A percentile compares a stretch with the other conserved stretches of the same genome.
These are phyloP conservation scores for Sungouiella thailandica DNA, from an alignment of 805 yeast species.

Conservation along the genomic window DNA sequence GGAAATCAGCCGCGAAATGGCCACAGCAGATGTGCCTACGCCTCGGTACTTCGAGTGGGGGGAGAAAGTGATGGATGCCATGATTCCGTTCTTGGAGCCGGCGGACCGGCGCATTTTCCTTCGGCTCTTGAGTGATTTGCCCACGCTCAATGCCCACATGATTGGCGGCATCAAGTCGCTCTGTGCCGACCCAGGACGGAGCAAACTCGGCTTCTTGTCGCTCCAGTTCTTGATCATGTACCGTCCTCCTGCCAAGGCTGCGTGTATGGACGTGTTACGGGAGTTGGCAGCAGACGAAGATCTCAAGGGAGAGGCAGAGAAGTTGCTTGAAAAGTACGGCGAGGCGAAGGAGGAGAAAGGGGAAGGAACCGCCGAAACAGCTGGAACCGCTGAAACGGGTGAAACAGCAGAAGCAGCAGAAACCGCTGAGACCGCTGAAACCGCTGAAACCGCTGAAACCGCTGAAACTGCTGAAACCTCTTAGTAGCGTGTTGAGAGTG, in stretches of 20 bases:
- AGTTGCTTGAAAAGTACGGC: constrained; percentile 44
- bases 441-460: too few species aligned
- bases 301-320: constrained; percentile 42
- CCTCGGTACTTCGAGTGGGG: constrained; percentile 68
- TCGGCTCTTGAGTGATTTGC: constrained; percentile 81
- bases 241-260: constrained; percentile 74
- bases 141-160: constrained; percentile 60
- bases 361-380: too few species aligned
- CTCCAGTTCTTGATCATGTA: constrained; percentile 81
- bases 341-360: too few species aligned
- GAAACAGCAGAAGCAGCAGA: too few species aligned
- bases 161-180: constrained; percentile 65
- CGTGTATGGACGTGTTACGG: constrained; percentile 45
- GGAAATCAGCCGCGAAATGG: constrained; percentile 16
- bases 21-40: constrained; percentile 20
- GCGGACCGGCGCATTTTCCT: constrained; percentile 77
- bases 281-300: constrained; percentile 42
- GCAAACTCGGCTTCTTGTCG: constrained; percentile 75
- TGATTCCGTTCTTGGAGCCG: constrained; percentile 80
- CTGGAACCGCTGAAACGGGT: too few species aligned
- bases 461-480: too few species aligned
- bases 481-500: too few species aligned
- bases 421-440: too few species aligned
- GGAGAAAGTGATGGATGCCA: constrained; percentile 62
- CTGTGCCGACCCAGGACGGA: constrained; percentile 81